phyloP scores from a whole-genome alignment of 2,329 filamentous ascomycete genomes.

The Ophiosphaerella herpotricha region DNA sequence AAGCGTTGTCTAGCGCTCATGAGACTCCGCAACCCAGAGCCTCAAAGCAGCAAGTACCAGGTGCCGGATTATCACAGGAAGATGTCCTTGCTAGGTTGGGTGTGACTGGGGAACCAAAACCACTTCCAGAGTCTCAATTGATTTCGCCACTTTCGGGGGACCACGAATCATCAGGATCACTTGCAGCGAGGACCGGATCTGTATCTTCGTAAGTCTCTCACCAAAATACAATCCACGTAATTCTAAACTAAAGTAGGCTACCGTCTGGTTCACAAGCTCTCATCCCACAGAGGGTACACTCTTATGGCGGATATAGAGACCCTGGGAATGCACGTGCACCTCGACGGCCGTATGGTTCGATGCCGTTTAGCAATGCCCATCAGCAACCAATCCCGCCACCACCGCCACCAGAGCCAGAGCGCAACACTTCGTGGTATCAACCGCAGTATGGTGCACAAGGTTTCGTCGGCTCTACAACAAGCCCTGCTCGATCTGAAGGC shows the following conservation, averaged over 20 bases:
- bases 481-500: slow-evolving; percentile 40
- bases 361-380: slow-evolving; percentile 14
- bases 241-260: slow-evolving; percentile 11
- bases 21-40: slow-evolving; percentile 11
- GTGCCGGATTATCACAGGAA: slow-evolving; percentile 35
- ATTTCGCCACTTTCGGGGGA: slow-evolving; percentile 10
- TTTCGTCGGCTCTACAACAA: slow-evolving; percentile 27
- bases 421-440: slow-evolving; percentile 30
- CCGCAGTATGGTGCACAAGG: slow-evolving; percentile 20
- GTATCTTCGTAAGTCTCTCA: slow-evolving; percentile 15
- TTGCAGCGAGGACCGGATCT: slow-evolving; percentile 22
- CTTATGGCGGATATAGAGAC: slow-evolving; percentile 23
- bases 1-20: slow-evolving; percentile 38
- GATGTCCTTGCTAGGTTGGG: slow-evolving; percentile 43
- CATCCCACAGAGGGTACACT: slow-evolving; percentile 26
- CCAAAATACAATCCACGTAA: neutral
- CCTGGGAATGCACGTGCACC: slow-evolving; percentile 11
- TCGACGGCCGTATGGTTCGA: slow-evolving; percentile 34
- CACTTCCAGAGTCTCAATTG: slow-evolving; percentile 29
- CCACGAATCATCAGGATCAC: slow-evolving; percentile 14
- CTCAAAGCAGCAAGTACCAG: slow-evolving; percentile 1
- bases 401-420: slow-evolving; percentile 23
- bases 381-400: slow-evolving; percentile 15
- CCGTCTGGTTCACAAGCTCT: slow-evolving; percentile 12
- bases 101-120: slow-evolving; percentile 45